A percentile compares a stretch with the other conserved stretches of the same genome.
Evolutionary conservation across 371 early-diverging fungal genomes (phyloP).

Genomic region (Vairimorpha necatrix): DNA sequence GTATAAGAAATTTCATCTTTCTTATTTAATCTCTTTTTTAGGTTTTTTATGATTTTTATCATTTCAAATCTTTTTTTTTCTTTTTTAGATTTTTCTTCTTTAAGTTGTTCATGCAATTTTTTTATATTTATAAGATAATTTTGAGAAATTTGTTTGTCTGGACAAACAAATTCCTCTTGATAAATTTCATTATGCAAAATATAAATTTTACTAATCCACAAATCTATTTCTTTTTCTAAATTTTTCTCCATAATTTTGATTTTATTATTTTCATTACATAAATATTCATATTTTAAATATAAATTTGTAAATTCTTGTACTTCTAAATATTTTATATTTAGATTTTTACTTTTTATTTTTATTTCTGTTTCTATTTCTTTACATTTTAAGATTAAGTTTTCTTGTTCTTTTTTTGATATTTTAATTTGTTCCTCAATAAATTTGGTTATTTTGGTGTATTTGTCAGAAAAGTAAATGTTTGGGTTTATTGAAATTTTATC

Average conservation of each 20-base stretch:
- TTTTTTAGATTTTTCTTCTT: conserved; percentile 3
- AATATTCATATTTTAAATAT: conserved; percentile 8
- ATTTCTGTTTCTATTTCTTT: conserved; percentile 4
- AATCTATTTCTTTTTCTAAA: conserved; percentile 4
- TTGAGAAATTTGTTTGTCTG: neutral
- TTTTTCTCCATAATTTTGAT: conserved; percentile 13
- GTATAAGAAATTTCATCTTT: neutral
- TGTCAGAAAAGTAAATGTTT: conserved; percentile 18
- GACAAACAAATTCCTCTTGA: neutral
- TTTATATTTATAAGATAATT: conserved; percentile 10
- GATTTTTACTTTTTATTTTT: neutral
- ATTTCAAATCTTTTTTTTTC: conserved; percentile 33
- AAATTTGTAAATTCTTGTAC: neutral
- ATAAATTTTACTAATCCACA: conserved; percentile 13
- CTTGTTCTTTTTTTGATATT: neutral
- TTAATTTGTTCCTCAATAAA: conserved; percentile 6
- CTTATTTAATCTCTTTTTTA: conserved; percentile 1
- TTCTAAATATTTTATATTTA: neutral
- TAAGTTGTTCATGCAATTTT: conserved; percentile 11
- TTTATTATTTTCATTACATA: neutral
- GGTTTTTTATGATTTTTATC: conserved; percentile 36
- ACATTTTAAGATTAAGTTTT: neutral
- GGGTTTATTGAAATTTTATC: conserved; percentile 25
- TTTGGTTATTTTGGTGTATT: conserved; percentile 13
- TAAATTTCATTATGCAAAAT: conserved; percentile 1